These are phyloP conservation scores for Eudorina sp. DNA, from an alignment of 139 green algal species.

Conservation along the genomic window DNA sequence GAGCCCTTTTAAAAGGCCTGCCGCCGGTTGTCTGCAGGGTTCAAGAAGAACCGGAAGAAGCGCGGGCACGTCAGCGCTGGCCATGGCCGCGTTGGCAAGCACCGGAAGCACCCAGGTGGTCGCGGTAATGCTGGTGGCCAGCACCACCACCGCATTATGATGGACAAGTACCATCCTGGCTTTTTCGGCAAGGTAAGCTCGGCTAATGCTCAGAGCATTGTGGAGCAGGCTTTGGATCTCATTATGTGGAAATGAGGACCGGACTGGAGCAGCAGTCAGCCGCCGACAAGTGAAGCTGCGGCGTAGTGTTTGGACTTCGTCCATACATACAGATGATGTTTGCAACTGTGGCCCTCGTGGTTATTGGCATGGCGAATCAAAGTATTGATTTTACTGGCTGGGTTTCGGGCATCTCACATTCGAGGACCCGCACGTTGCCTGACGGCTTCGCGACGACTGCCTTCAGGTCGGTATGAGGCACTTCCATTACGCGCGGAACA, in stretches of 20 bases:
- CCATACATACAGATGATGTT: too few relatives aligned
- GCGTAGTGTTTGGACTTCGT: too few relatives aligned
- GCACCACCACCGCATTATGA: slow-evolving; percentile 99
- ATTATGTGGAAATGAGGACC: too few relatives aligned
- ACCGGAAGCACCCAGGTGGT: slow-evolving; percentile 98
- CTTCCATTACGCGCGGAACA: slow-evolving; percentile 97
- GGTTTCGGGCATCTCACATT: too few relatives aligned
- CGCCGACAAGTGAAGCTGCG: too few relatives aligned
- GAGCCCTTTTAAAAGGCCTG: background rate
- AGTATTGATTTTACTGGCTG: too few relatives aligned
- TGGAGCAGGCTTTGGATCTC: too few relatives aligned
- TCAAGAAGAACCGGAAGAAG: slow-evolving; percentile 99
- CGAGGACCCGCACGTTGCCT: background rate
- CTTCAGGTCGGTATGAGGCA: slow-evolving; percentile 98
- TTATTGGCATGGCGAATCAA: too few relatives aligned
- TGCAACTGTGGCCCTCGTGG: too few relatives aligned
- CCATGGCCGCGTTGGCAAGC: slow-evolving; percentile 99
- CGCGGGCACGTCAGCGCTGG: slow-evolving; percentile 97
- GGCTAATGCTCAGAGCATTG: too few relatives aligned
- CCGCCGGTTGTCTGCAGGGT: slow-evolving; percentile 55
- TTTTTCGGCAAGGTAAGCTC: slow-evolving; percentile 95
- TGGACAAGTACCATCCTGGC: slow-evolving; percentile 98
- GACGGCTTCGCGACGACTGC: background rate
- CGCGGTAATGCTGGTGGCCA: slow-evolving; percentile 99
- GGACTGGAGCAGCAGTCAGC: too few relatives aligned